A percentile compares a stretch with the other conserved stretches of the same genome.
These are phyloP conservation scores for Aspergillus cejpii DNA, from an alignment of 2,329 filamentous ascomycete species.

Conservation along the genomic window DNA sequence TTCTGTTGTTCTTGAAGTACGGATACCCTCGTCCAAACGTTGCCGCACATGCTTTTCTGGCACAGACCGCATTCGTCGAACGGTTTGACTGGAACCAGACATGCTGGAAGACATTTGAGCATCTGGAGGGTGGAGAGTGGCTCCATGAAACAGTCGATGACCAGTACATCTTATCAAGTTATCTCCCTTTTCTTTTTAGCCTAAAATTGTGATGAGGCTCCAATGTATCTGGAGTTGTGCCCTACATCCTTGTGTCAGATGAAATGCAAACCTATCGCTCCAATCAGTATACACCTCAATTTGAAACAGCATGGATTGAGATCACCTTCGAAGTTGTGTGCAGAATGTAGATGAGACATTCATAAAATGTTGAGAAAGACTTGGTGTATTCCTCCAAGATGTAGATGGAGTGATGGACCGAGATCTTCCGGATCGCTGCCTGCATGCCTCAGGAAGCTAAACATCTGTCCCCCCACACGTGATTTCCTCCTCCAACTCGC, in stretches of 20 bases:
- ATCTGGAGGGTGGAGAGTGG: too few species aligned
- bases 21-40: neutral
- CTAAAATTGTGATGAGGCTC: neutral
- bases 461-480: conserved; percentile 12
- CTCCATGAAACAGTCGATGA: neutral
- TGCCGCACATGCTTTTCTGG: neutral
- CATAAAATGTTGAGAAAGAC: neutral
- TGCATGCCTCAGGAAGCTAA: neutral
- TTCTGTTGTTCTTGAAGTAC: neutral
- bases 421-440: neutral
- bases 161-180: neutral
- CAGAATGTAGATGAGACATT: neutral
- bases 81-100: neutral
- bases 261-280: neutral
- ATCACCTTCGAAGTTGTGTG: neutral
- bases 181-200: neutral
- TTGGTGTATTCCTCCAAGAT: neutral
- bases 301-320: neutral
- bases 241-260: neutral
- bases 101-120: too few species aligned
- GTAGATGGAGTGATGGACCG: neutral
- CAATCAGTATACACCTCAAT: neutral
- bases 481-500: conserved; percentile 13
- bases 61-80: neutral
- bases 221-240: neutral